phyloP scores from a whole-genome alignment of 177 flowering plant species.

The Vitis hybrid region DNA sequence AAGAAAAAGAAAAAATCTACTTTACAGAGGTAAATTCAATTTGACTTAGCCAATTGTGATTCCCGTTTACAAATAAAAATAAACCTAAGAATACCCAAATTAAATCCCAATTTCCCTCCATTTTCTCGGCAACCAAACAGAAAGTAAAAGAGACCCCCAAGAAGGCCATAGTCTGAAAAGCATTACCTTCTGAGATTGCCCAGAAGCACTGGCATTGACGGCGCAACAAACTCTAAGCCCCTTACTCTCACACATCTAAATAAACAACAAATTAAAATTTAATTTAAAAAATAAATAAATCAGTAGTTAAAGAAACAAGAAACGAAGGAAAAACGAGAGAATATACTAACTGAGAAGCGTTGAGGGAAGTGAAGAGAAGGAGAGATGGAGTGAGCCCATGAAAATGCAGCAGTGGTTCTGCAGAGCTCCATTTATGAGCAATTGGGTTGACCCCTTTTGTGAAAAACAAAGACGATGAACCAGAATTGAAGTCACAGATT shows the following conservation, averaged over 20 bases:
- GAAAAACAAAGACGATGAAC: neutral
- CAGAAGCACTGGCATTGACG: conserved; percentile 20
- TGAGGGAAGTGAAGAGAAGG: conserved; percentile 37
- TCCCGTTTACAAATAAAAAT: too few relatives aligned
- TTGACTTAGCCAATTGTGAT: too few relatives aligned
- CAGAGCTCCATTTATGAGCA: conserved; percentile 41
- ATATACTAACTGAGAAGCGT: conserved; percentile 25
- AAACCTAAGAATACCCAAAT: too few relatives aligned
- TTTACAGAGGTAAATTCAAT: too few relatives aligned
- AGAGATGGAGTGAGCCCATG: conserved; percentile 47
- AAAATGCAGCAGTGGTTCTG: conserved; percentile 30
- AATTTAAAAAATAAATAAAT: neutral
- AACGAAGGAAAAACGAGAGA: neutral
- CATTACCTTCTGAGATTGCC: conserved; percentile 38
- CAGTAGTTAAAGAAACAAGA: neutral
- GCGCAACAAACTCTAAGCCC: conserved; percentile 35
- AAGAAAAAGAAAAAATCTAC: too few relatives aligned
- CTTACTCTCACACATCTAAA: conserved; percentile 30
- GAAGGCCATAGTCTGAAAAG: neutral
- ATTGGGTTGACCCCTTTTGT: neutral
- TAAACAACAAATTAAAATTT: neutral
- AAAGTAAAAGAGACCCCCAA: too few relatives aligned
- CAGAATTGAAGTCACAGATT: too few relatives aligned
- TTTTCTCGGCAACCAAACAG: too few relatives aligned
- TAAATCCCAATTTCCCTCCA: too few relatives aligned